Base-by-base conservation (phyloP, 148 eudicot species). In the Talinum fruticosum region DNA sequence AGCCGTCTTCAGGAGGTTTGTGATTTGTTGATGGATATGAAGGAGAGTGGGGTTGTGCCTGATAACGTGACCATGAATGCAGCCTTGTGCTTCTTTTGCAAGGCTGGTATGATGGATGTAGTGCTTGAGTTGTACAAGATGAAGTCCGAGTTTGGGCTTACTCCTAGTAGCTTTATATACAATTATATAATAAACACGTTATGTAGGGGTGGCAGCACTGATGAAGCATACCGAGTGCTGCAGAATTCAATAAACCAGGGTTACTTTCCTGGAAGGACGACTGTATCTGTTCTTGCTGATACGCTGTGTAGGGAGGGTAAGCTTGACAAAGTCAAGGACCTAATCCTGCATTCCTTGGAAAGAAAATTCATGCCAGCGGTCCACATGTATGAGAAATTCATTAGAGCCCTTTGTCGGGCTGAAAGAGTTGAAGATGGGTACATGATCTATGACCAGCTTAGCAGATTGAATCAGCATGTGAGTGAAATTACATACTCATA, bases 11-110 rank as follows among this genome's bases (percentile, higher is more conserved):
- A 77, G 21, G 97, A 95, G 72, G 94, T 93, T 29, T 93, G 74
- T 72, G 94, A 95, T 84, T 84, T 95, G 80, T 45, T 95, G 84
- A 86, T 84, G 83, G 97, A 95, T 75, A 93, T 95, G 99, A 87
- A 83, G 75, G 92, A 87, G 70, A 64, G 38, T 15, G 66, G 78
- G 29, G 62, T 93, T 34, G 81, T 78, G 23, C 97, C 99, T 10
- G 91, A 95, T 82, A 86, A 87, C 71, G 87, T 77, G 33, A 95
- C 97, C 23, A 88, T 95, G 97, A 90, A 91, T 84, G 79, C 85
- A 14, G 87, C 78, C 0, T 72, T 95, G 75, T 88, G 97, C 87
- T 87, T 93, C 79, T 90, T 95, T 70, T 92, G 97, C 82, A 95
- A 95, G 88, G 91, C 85, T 10, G 97, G 99, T 59, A 85, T 88